These are phyloP conservation scores for Chrysosporium keratinophilum DNA, from an alignment of 2,329 filamentous ascomycete species.

Conservation along the genomic window DNA sequence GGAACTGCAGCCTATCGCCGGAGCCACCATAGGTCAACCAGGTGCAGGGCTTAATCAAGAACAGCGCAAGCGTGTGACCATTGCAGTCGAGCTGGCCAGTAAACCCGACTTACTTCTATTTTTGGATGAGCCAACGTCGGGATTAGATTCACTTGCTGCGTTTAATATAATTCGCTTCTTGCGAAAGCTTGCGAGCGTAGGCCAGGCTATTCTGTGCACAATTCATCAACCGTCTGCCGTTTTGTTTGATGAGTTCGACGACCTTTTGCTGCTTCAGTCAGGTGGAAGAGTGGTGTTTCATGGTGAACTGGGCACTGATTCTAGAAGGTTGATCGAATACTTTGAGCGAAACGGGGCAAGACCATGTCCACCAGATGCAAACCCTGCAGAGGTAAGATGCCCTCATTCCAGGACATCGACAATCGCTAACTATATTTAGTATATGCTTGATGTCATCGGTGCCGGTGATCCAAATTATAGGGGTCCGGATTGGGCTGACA, in stretches of 20 bases:
- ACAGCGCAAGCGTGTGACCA: constrained; percentile 57
- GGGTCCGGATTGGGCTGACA: constrained; percentile 52
- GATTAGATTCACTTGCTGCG: constrained; percentile 59
- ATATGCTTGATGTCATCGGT: constrained; percentile 67
- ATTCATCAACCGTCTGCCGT: constrained; percentile 84
- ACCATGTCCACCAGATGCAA: constrained; percentile 51
- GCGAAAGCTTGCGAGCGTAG: constrained; percentile 56
- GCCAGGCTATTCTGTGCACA: constrained; percentile 80
- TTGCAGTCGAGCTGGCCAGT: constrained; percentile 52
- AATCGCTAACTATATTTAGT: constrained; percentile 41
- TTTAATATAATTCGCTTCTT: constrained; percentile 55
- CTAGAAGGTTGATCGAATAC: constrained; percentile 57
- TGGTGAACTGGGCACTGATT: constrained; percentile 70
- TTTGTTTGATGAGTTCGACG: constrained; percentile 79
- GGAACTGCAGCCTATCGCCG: constrained; percentile 57
- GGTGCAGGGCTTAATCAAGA: constrained; percentile 54
- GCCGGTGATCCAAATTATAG: constrained; percentile 52
- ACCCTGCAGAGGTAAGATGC: constrained; percentile 54
- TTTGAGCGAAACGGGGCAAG: constrained; percentile 56
- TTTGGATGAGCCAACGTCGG: constrained; percentile 53
- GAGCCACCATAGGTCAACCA: constrained; percentile 51
- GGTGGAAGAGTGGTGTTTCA: constrained; percentile 76
- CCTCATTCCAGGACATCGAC: neutral
- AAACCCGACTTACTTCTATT: constrained; percentile 53
- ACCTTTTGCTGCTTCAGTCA: constrained; percentile 64